Percentiles rank a stretch among this genome's conserved stretches.
These are phyloP conservation scores for Plicaturopsis crispa DNA, from an alignment of 768 basidiomycete genomes.

Conservation along the genomic window DNA sequence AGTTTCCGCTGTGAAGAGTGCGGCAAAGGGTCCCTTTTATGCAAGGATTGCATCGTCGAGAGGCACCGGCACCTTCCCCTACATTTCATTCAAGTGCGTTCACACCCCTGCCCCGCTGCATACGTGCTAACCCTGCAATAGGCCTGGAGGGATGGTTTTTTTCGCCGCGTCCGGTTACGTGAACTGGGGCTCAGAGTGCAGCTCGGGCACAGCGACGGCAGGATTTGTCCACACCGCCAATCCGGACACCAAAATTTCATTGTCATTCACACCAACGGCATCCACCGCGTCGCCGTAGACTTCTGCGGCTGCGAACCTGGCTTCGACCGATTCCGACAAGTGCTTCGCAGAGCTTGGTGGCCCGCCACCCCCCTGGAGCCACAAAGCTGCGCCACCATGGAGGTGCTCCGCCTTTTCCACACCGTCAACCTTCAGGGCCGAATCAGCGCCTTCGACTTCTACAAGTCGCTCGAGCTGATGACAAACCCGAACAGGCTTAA, in stretches of 20 bases:
- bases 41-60: slow-evolving; percentile 9
- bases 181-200: slow-evolving; percentile 9
- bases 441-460: slow-evolving; percentile 13
- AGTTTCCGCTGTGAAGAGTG: neutral
- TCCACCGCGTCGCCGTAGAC: slow-evolving; percentile 11
- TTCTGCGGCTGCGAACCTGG: slow-evolving; percentile 11
- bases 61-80: slow-evolving; percentile 9
- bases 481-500: slow-evolving; percentile 4
- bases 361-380: slow-evolving; percentile 14
- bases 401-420: slow-evolving; percentile 14
- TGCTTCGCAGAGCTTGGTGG: slow-evolving; percentile 14
- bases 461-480: slow-evolving; percentile 6
- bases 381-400: slow-evolving; percentile 13
- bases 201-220: slow-evolving; percentile 8
- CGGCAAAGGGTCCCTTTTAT: neutral
- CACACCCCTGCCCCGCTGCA: neutral
- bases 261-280: slow-evolving; percentile 13
- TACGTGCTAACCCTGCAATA: slow-evolving; percentile 1
- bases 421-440: slow-evolving; percentile 11
- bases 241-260: slow-evolving; percentile 2
- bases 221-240: slow-evolving; percentile 3
- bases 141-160: slow-evolving; percentile 12
- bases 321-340: slow-evolving; percentile 5
- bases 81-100: slow-evolving; percentile 12
- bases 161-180: slow-evolving; percentile 4